Evolutionary conservation across 2,329 filamentous ascomycete genomes (phyloP).

Genomic region (Microcyclospora pomicola): DNA sequence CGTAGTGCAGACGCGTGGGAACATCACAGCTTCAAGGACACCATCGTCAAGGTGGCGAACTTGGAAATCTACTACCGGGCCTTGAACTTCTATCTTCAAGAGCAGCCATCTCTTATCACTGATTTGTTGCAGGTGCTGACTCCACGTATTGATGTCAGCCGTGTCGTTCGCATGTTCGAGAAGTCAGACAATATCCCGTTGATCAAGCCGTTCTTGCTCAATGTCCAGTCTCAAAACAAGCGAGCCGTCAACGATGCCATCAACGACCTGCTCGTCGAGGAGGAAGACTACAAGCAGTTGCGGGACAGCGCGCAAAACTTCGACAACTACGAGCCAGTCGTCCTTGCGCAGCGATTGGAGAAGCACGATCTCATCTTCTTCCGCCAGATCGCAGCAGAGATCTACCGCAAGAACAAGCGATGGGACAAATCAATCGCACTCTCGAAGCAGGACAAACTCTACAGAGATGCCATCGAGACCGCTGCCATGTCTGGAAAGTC

Average conservation of each 20-base stretch:
- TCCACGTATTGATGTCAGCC: conserved; percentile 91
- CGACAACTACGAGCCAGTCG: conserved; percentile 95
- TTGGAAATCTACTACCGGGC: conserved; percentile 98
- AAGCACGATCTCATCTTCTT: conserved; percentile 98
- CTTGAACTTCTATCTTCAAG: conserved; percentile 92
- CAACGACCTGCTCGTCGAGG: conserved; percentile 93
- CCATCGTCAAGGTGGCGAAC: conserved; percentile 93
- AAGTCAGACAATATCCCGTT: conserved; percentile 95
- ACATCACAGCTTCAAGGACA: conserved; percentile 99
- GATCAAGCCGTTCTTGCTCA: conserved; percentile 97
- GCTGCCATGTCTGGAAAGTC: conserved; percentile 79
- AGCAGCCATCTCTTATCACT: conserved; percentile 91
- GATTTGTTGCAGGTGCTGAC: conserved; percentile 86
- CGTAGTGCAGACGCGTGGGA: conserved; percentile 96
- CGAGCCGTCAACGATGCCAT: conserved; percentile 95
- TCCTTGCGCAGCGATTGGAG: conserved; percentile 82
- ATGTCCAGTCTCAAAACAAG: conserved; percentile 95
- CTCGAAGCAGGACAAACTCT: conserved; percentile 98
- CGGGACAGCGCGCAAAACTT: conserved; percentile 97
- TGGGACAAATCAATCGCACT: conserved; percentile 98
- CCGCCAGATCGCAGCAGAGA: conserved; percentile 93
- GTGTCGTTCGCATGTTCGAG: conserved; percentile 98
- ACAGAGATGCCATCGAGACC: conserved; percentile 98
- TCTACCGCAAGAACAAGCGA: conserved; percentile 99
- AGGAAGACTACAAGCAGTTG: conserved; percentile 98